Base-by-base conservation (phyloP, 768 basidiomycete species). In the Guyanaporus albipodus region DNA sequence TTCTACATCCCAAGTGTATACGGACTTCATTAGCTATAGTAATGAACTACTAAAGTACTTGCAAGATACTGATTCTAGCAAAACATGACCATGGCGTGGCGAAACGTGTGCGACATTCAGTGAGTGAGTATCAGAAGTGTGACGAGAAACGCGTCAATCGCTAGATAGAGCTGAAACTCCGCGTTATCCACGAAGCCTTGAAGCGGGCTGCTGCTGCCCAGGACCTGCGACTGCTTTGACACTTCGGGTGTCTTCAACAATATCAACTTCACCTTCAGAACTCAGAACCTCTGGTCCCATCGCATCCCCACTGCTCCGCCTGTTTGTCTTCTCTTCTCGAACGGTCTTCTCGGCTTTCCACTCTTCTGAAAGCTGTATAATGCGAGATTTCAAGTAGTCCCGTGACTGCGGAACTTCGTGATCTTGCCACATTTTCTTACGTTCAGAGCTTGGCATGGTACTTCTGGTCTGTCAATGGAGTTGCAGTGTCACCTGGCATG, bases 371-470 rank as follows among this genome's bases (percentile, higher is more conserved):
- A 87, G 68, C 4, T 57, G 43, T 8, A 55, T 43, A 23, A 85
- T 79, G 8, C 69, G 68, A 3, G 51, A 53, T 23, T 53, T 49
- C 21, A 86, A 67, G 8, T 69, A 46, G 34, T 76, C 72, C 12
- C 85, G 77, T 55, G 75, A 73, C 14, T 55, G 61, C 7, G 62
- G 67, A 34, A 82, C 70, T n/a, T 67, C 60, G 11, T 70, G 58
- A 31, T 73, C 75, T 27, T 78, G 66, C 85, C 85, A 87, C 51
- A 73, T 72, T 18, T 52, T 45, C 50, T 69, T 69, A 43, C 78
- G 72, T 21, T 74, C 70, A 27, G 56, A 49, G 36, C 69, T 68
- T 33, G 62, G 42, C 22, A 61, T 62, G 23, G 65, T 57, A 46
- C 67, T 69, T 46, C 61, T 64, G 14, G 58, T 56, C 67, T 62